These are phyloP conservation scores for Mycosphaerella sp. DNA, from an alignment of 2,329 filamentous ascomycete species.

Conservation along the genomic window DNA sequence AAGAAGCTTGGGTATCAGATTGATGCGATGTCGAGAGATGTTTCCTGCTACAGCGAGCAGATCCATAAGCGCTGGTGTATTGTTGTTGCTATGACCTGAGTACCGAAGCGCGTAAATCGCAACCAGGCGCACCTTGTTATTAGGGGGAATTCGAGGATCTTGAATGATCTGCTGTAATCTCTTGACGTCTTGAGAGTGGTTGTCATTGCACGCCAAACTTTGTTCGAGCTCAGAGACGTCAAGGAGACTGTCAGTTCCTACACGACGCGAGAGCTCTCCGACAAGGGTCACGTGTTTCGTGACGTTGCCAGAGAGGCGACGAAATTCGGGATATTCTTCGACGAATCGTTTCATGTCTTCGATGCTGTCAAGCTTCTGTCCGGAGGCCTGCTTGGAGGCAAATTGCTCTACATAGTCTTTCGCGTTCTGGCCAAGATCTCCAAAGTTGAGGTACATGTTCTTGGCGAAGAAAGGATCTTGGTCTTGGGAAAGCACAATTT, in stretches of 20 bases:
- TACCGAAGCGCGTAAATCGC: constrained; percentile 95
- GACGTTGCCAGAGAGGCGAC: constrained; percentile 93
- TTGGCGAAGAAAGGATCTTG: constrained; percentile 99
- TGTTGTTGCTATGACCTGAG: constrained; percentile 75
- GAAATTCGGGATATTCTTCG: constrained; percentile 96
- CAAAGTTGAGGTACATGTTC: constrained; percentile 98
- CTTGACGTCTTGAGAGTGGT: constrained; percentile 87
- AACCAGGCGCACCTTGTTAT: constrained; percentile 83
- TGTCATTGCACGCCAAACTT: constrained; percentile 93
- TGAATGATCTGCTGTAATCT: constrained; percentile 82
- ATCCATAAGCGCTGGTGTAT: constrained; percentile 78
- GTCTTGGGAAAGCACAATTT: constrained; percentile 92
- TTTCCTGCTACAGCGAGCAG: constrained; percentile 78
- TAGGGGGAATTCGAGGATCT: constrained; percentile 65
- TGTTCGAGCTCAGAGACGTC: constrained; percentile 97
- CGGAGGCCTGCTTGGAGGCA: constrained; percentile 94
- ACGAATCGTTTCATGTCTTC: constrained; percentile 99
- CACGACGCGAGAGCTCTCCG: constrained; percentile 81
- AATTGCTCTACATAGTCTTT: constrained; percentile 99
- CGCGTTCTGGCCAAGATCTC: constrained; percentile 89
- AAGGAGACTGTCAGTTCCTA: constrained; percentile 78
- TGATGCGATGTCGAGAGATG: constrained; percentile 67
- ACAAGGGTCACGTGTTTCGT: constrained; percentile 98
- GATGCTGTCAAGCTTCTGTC: constrained; percentile 93
- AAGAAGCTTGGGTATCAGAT: constrained; percentile 74